phyloP scores from a whole-genome alignment of 2,329 filamentous ascomycete species.

The Rhynchosporium agropyri region DNA sequence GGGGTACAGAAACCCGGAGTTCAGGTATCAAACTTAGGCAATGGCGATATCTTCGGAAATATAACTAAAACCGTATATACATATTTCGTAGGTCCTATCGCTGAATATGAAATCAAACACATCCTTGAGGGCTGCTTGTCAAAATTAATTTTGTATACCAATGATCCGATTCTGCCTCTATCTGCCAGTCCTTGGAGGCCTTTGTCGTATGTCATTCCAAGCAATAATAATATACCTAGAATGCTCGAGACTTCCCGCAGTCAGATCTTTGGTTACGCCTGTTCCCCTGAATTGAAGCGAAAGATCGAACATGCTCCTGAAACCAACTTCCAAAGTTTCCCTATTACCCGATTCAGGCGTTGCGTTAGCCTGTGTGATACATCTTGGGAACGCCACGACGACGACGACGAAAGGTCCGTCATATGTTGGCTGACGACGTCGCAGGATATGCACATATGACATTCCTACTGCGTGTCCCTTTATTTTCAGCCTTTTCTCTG shows the following conservation, averaged over 20 bases:
- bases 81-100: not conserved
- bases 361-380: slow-evolving; percentile 1
- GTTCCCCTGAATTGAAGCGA: slow-evolving; percentile 11
- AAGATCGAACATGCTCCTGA: not conserved
- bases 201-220: not conserved
- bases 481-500: no score
- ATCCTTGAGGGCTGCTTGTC: not conserved
- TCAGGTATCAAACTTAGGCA: slow-evolving; percentile 46
- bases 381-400: not conserved
- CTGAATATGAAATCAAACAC: not conserved
- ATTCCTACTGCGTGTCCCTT: no score
- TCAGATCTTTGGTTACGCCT: not conserved
- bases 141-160: no score
- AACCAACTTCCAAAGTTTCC: not conserved
- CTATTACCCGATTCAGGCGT: slow-evolving; percentile 7
- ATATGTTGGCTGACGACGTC: not conserved
- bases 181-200: not conserved
- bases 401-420: not conserved
- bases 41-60: not conserved
- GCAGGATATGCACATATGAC: not conserved
- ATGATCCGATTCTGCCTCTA: no score
- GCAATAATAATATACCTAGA: slow-evolving; percentile 4
- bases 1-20: slow-evolving; percentile 50
- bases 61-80: not conserved
- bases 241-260: not conserved